Conservation (phyloP, 73 alveolate genomes). For the Paramecium biaurelia region DNA sequence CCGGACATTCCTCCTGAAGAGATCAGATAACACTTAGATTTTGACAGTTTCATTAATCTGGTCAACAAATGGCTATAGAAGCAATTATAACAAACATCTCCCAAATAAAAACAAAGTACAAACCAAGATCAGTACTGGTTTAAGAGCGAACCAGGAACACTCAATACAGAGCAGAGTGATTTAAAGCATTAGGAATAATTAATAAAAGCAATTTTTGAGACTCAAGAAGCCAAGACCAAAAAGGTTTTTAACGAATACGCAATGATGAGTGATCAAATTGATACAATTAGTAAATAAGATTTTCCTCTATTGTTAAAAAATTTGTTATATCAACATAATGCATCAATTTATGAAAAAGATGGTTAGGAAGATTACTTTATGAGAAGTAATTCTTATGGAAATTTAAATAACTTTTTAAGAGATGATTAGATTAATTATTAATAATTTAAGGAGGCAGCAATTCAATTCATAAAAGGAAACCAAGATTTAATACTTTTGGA, state of each 20-base stretch:
- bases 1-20: constrained; percentile 25
- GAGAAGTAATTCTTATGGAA: constrained; percentile 19
- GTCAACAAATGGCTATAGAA: neutral
- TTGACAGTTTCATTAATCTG: constrained; percentile 10
- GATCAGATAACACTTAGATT: neutral
- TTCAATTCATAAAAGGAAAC: neutral
- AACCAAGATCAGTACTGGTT: neutral
- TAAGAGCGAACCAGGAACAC: constrained; percentile 14
- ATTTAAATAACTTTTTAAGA: neutral
- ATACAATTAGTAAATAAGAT: constrained; percentile 14
- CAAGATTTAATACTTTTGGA: constrained; percentile 4
- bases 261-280: neutral
- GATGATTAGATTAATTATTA: neutral
- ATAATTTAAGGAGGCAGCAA: constrained; percentile 23
- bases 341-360: neutral
- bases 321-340: constrained; percentile 38
- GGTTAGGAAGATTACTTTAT: constrained; percentile 27
- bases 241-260: constrained; percentile 22
- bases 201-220: constrained; percentile 5
- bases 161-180: neutral
- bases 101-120: constrained; percentile 18
- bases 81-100: neutral
- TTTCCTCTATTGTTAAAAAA: constrained; percentile 27
- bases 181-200: constrained; percentile 9
- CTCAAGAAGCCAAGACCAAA: neutral